A percentile compares a stretch with the other conserved stretches of the same genome.
Evolutionary conservation across 176 grass and related monocot species (phyloP).

Genomic region (Zea luxurians): DNA sequence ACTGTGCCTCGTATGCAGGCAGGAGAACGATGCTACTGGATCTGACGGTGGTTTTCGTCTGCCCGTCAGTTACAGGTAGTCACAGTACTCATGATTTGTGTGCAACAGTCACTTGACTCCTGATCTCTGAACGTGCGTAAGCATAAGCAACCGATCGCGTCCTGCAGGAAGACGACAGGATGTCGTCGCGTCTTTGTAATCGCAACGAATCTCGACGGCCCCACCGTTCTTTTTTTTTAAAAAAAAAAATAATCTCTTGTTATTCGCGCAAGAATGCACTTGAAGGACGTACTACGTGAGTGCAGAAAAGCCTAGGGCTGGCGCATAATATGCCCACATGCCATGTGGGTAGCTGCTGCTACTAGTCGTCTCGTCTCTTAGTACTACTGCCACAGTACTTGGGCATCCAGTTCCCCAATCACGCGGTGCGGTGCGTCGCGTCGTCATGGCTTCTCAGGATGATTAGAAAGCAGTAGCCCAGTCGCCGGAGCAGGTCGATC

Average conservation of each 20-base stretch:
- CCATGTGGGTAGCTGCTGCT: constrained; percentile 20
- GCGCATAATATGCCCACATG: constrained; percentile 23
- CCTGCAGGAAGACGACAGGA: neutral
- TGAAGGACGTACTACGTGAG: neutral
- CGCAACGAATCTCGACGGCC: neutral
- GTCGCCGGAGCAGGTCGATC: no score
- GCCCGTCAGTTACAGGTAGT: neutral
- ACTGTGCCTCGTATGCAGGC: neutral
- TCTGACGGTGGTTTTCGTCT: neutral
- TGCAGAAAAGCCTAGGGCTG: neutral
- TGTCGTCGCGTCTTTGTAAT: neutral
- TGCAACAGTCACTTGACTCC: no score
- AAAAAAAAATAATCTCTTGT: neutral
- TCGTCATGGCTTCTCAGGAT: no score
- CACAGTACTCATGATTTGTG: neutral
- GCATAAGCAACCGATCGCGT: neutral
- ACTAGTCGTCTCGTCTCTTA: neutral
- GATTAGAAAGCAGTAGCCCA: no score
- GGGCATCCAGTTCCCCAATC: no score
- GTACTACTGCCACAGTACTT: neutral
- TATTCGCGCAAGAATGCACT: neutral
- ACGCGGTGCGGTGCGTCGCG: no score
- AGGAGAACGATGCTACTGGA: neutral
- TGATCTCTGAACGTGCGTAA: neutral
- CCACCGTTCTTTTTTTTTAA: neutral